These are phyloP conservation scores for Paecilomyces fulvus DNA, from an alignment of 2,329 filamentous ascomycete genomes.

Conservation along the genomic window DNA sequence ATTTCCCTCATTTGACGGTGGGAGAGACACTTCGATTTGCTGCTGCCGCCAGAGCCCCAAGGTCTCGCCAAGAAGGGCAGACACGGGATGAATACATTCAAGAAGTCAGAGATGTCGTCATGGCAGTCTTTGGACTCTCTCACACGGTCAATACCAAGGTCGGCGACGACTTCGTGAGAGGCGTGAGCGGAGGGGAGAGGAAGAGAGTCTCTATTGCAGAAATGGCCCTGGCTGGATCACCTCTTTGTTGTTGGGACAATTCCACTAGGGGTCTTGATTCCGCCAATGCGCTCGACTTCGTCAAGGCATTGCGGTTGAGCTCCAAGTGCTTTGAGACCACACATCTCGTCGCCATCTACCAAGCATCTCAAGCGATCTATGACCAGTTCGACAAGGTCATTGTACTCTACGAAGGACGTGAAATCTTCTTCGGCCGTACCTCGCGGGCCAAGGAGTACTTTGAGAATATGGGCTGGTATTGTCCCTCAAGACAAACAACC, in stretches of 20 bases:
- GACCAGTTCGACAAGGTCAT: constrained; percentile 66
- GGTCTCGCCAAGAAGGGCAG: constrained; percentile 29
- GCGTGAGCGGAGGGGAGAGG: constrained; percentile 53
- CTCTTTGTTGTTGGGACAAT: constrained; percentile 36
- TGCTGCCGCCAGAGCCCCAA: constrained; percentile 44
- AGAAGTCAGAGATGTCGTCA: constrained; percentile 31
- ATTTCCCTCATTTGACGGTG: constrained; percentile 51
- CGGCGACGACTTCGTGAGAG: constrained; percentile 50
- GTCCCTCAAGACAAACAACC: constrained; percentile 58
- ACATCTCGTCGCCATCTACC: constrained; percentile 52
- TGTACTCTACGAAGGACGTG: constrained; percentile 66
- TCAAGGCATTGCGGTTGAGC: constrained; percentile 43
- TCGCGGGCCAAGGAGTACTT: constrained; percentile 56
- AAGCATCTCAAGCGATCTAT: constrained; percentile 43
- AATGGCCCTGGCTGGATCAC: constrained; percentile 1
- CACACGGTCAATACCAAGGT: constrained; percentile 42
- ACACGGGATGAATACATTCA: constrained; percentile 37
- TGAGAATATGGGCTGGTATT: constrained; percentile 59
- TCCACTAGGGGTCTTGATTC: constrained; percentile 46
- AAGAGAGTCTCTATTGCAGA: constrained; percentile 45
- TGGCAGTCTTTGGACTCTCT: constrained; percentile 33
- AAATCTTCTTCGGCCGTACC: constrained; percentile 67
- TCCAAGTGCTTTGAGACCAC: constrained; percentile 43
- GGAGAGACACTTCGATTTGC: constrained; percentile 51
- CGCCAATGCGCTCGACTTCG: constrained; percentile 52